A percentile compares a stretch with the other conserved stretches of the same genome.
These are phyloP conservation scores for Aethionema arabicum DNA, from an alignment of 345 rosid species.

Conservation along the genomic window DNA sequence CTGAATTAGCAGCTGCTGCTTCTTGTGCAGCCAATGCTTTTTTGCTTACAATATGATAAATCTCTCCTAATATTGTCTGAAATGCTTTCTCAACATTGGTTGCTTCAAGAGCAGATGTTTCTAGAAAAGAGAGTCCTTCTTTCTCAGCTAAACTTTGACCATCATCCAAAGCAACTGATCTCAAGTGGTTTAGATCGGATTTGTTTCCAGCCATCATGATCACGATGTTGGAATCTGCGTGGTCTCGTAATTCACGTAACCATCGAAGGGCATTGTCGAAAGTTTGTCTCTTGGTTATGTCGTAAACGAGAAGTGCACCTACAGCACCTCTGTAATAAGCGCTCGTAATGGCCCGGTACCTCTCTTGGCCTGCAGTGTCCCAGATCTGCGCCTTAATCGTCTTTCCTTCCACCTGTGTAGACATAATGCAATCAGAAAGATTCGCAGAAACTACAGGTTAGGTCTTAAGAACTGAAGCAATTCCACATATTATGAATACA, in stretches of 20 bases:
- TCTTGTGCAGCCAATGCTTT: constrained; percentile 71
- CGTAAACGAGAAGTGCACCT: constrained; percentile 77
- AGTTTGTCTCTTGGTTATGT: constrained; percentile 77
- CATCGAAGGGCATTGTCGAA: constrained; percentile 66
- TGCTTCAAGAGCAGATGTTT: constrained; percentile 72
- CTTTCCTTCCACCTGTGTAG: constrained; percentile 69
- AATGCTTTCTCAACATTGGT: constrained; percentile 73
- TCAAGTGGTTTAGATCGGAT: constrained; percentile 64
- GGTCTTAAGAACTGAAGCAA: neutral
- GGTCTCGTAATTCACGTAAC: constrained; percentile 75
- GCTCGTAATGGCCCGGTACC: constrained; percentile 69
- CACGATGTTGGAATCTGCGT: constrained; percentile 76
- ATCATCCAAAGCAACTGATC: constrained; percentile 60
- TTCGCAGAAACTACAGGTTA: constrained; percentile 8
- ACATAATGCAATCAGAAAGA: constrained; percentile 4
- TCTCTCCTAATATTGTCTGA: constrained; percentile 61
- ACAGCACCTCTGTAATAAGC: constrained; percentile 83
- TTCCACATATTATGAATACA: neutral
- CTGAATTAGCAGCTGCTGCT: constrained; percentile 50
- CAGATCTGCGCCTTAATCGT: constrained; percentile 83
- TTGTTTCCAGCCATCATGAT: constrained; percentile 84
- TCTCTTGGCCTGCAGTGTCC: constrained; percentile 85
- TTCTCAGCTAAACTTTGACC: constrained; percentile 58
- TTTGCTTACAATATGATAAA: constrained; percentile 67
- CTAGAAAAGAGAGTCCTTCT: constrained; percentile 71